Evolutionary conservation across 352 stramenopile genomes (phyloP).

Genomic region (Achlya hypogyna): DNA sequence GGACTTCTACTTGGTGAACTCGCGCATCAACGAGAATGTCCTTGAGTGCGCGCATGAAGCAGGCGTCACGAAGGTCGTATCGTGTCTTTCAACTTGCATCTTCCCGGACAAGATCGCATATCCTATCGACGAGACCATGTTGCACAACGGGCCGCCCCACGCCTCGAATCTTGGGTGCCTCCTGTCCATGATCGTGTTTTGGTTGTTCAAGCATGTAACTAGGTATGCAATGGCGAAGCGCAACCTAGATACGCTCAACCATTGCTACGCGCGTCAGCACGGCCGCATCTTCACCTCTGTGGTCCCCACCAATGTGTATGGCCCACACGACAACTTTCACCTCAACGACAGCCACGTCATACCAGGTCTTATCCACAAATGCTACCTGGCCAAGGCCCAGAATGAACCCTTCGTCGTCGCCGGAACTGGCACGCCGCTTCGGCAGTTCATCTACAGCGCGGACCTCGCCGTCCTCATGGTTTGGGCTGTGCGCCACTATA

Average conservation of each 20-base stretch:
- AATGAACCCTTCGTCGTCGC: conserved; percentile 89
- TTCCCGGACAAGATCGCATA: conserved; percentile 98
- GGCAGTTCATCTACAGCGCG: conserved; percentile 96
- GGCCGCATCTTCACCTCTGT: conserved; percentile 97
- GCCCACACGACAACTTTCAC: conserved; percentile 97
- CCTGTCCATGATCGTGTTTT: neutral
- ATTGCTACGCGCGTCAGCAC: conserved; percentile 94
- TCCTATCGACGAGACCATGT: conserved; percentile 98
- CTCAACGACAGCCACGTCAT: conserved; percentile 96
- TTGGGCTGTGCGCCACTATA: conserved; percentile 55
- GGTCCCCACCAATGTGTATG: conserved; percentile 99
- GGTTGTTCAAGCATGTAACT: neutral
- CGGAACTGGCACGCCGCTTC: conserved; percentile 89
- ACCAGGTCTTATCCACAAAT: conserved; percentile 98
- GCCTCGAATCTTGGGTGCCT: conserved; percentile 82
- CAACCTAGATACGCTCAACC: conserved; percentile 97
- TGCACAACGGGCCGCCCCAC: conserved; percentile 81
- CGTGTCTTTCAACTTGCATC: conserved; percentile 97
- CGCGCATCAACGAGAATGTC: conserved; percentile 98
- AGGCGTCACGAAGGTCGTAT: conserved; percentile 92
- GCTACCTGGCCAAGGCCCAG: conserved; percentile 92
- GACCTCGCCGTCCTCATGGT: conserved; percentile 95
- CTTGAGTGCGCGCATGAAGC: conserved; percentile 91
- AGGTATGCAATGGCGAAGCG: conserved; percentile 94
- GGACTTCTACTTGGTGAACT: conserved; percentile 99